Evolutionary conservation across 2,329 filamentous ascomycete species (phyloP).

Genomic region (Knufia petricola): DNA sequence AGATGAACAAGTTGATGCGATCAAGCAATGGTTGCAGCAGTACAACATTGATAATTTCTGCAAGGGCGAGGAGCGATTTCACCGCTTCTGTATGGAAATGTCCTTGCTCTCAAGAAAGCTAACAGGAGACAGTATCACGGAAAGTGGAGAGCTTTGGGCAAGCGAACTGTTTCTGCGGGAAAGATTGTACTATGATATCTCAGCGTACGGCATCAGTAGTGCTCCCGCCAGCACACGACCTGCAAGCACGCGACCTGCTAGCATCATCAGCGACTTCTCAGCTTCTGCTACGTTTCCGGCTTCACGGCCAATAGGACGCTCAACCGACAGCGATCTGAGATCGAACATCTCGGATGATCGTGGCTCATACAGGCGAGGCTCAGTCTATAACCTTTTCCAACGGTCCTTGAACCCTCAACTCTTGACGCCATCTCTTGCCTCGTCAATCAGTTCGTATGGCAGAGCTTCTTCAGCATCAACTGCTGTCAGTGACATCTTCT

Average conservation of each 20-base stretch:
- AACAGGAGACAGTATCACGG: slow-evolving; percentile 71
- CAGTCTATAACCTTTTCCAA: slow-evolving; percentile 1
- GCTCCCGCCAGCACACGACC: slow-evolving; percentile 30
- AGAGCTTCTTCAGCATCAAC: slow-evolving; percentile 61
- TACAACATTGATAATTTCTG: slow-evolving; percentile 87
- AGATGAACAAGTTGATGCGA: slow-evolving; percentile 88
- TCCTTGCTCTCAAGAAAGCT: slow-evolving; percentile 77
- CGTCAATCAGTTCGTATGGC: slow-evolving; percentile 47
- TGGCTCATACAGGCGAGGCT: slow-evolving; percentile 14
- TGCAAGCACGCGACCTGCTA: too few relatives aligned
- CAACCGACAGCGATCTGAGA: slow-evolving; percentile 28
- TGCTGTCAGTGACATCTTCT: slow-evolving; percentile 67
- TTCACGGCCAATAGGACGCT: slow-evolving; percentile 24
- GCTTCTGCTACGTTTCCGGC: slow-evolving; percentile 24
- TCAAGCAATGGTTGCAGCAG: slow-evolving; percentile 69
- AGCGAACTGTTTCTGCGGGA: slow-evolving; percentile 81
- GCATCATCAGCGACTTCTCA: slow-evolving; percentile 37
- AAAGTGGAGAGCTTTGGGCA: slow-evolving; percentile 83
- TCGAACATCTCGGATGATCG: slow-evolving; percentile 8
- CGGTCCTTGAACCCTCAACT: slow-evolving; percentile 37
- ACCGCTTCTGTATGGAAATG: slow-evolving; percentile 84
- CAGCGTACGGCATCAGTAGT: slow-evolving; percentile 38
- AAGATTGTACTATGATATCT: slow-evolving; percentile 33
- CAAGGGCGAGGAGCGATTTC: slow-evolving; percentile 85
- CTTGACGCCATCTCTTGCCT: slow-evolving; percentile 53